Evolutionary conservation across 169 alveolate genomes (phyloP), one percentile per base, ranked within the genome.

Genomic region (Gregarina niphandrodes): DNA sequence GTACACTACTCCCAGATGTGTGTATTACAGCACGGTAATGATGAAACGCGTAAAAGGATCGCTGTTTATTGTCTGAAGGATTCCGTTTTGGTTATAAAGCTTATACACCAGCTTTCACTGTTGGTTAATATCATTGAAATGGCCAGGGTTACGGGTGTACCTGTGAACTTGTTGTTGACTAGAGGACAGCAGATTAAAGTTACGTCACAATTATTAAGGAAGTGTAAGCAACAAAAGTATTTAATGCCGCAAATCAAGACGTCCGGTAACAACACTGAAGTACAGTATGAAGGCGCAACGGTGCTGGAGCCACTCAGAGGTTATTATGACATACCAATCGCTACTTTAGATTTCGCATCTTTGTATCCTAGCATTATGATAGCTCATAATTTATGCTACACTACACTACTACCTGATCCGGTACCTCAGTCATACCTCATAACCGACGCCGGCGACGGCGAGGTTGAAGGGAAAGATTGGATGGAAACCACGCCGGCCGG

Each of bases 341-440:
- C 97, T 1, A 91, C 97, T 12, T 71, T 93, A 29, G 99, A 93
- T 62, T 93, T 90, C 61, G 95, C 96, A 17, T 87, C 97, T 23
- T 77, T 93, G 42, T 93, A 93, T 65, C 99, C 99, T 13, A 82
- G 96, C 11, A 90, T 93, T 54, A 93, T 93, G 98, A 93, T 87
- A 57, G 99, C 98, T 9, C 96, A 88, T 63, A 93, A 89, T 57
- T 64, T 93, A 37, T 93, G 98, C 64, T 89, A 89, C 63, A 75
- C 93, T 37, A 87, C 97, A 1, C 57, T 89, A 21, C 65, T 91
- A 21, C 86, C 74, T n/a, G n/a, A n/a, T n/a, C n/a, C n/a, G n/a
- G n/a, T n/a, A n/a, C n/a, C n/a, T n/a, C n/a, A n/a, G n/a, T n/a
- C n/a, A n/a, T n/a, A n/a, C n/a, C n/a, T n/a, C n/a, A n/a, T n/a